Base-by-base conservation (phyloP, 2,329 filamentous ascomycete species). In the Fusarium austroafricanum region DNA sequence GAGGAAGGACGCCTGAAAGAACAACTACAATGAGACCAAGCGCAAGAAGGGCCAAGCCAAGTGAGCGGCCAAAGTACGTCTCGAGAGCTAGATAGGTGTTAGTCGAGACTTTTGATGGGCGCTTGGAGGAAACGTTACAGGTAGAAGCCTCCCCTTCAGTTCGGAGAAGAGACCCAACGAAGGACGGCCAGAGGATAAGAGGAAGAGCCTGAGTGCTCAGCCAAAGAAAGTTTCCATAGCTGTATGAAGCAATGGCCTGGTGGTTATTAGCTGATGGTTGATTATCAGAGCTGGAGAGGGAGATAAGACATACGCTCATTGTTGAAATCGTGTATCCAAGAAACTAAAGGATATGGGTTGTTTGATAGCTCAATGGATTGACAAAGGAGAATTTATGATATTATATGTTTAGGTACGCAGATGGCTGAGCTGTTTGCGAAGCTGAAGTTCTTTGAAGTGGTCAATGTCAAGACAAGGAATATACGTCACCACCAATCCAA, bases 21-120 rank as follows among this genome's bases (percentile, higher is more conserved):
- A 92, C 82, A 37, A 94, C 79, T n/a, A 85, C 84, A 14, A 91
- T 79, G 9, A 89, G 74, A 31, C 88, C 89, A 28, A 95, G 79
- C 11, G 88, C 81, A 21, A 94, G 81, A 43, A 93, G 84, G 29
- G 88, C 81, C 57, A 94, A 81, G 66, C 90, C 92, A 2, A 93
- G 84, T 28, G 85, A 87, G 40, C 92, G 90, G 51, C 88, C 88
- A 76, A 94, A 89, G 83, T 95, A 95, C 56, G 86, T 79, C 78
- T 94, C 91, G 31, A 93, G 82, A 23, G 62, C 73, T 74, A n/a
- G n/a, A 26, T 26, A 26, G 26, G 17, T 42, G 28, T 56, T 56
- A 55, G 39, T 53, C 28, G 20, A 15, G 31, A 51, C 18, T 17
- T 17, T 33, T 10, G 14, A 39, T 26, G 4, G 5, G n/a, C 5